Percentiles rank a stretch among this genome's conserved stretches.
These are phyloP conservation scores for Acanthamoeba rhysodes DNA, from an alignment of 208 protist species.

Conservation along the genomic window DNA sequence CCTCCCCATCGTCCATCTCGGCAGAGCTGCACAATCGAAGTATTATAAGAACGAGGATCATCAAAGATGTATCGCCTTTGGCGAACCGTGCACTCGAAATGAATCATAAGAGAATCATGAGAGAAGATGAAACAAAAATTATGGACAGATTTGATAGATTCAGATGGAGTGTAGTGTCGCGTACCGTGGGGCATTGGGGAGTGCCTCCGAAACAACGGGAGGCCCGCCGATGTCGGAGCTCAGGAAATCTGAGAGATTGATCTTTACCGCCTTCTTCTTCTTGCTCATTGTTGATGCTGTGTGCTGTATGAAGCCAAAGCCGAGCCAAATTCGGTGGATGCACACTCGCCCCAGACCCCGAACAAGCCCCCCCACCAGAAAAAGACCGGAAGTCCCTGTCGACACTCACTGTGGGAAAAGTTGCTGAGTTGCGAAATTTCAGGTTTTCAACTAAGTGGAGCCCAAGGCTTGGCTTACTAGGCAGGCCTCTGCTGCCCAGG, in stretches of 20 bases:
- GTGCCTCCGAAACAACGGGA: not conserved
- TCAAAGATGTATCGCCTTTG: not conserved
- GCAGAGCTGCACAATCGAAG: not conserved
- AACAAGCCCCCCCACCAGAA: not conserved
- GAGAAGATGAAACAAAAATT: no score
- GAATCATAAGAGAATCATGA: not conserved
- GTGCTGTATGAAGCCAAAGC: no score
- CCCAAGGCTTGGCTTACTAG: no score
- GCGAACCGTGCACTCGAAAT: not conserved
- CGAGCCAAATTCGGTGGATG: not conserved
- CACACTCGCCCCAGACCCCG: no score
- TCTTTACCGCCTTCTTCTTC: conserved; percentile 56
- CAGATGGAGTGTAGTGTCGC: not conserved
- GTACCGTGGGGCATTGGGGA: conserved; percentile 43
- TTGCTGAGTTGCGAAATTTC: not conserved
- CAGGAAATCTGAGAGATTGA: conserved; percentile 14
- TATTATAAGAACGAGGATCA: not conserved
- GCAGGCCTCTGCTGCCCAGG: no score
- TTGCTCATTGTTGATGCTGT: conserved; percentile 51
- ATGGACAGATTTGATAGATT: not conserved
- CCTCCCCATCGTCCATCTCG: not conserved
- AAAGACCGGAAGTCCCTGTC: not conserved
- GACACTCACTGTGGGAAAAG: not conserved
- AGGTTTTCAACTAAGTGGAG: no score
- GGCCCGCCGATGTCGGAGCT: conserved; percentile 35